Percentiles rank a stretch among this genome's conserved stretches.
These are phyloP conservation scores for Epichloe coenophiala DNA, from an alignment of 2,329 filamentous ascomycete genomes.

Conservation along the genomic window DNA sequence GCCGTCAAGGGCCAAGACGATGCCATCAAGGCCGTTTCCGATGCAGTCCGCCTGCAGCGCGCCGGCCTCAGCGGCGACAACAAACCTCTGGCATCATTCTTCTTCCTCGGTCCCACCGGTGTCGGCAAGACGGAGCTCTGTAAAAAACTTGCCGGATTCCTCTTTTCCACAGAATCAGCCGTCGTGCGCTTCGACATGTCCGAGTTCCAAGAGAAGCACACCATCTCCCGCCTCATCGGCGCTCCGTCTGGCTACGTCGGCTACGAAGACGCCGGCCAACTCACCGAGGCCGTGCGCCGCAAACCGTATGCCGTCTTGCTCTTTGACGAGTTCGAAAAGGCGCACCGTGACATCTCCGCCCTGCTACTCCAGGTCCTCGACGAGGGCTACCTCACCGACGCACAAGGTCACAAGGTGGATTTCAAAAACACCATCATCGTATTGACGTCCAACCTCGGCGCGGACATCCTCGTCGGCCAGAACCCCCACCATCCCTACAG, in stretches of 20 bases:
- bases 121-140: constrained; percentile 96
- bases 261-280: constrained; percentile 90
- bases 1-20: constrained; percentile 89
- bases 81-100: constrained; percentile 82
- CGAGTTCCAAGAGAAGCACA: constrained; percentile 96
- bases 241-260: constrained; percentile 90
- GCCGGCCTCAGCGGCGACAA: constrained; percentile 88
- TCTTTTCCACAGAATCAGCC: constrained; percentile 84
- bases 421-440: constrained; percentile 96
- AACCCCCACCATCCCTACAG: constrained; percentile 51
- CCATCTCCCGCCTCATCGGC: constrained; percentile 82
- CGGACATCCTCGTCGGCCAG: constrained; percentile 73
- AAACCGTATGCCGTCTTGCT: constrained; percentile 92
- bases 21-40: constrained; percentile 76
- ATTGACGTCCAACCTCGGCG: constrained; percentile 87
- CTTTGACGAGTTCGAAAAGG: constrained; percentile 97
- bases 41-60: constrained; percentile 86
- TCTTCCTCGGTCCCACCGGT: constrained; percentile 93
- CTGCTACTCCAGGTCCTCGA: constrained; percentile 88
- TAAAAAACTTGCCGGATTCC: constrained; percentile 85
- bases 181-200: constrained; percentile 95
- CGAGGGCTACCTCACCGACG: constrained; percentile 89
- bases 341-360: constrained; percentile 86
- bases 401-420: constrained; percentile 91
- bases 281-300: constrained; percentile 86